phyloP scores from a whole-genome alignment of 331 rosid species.

The Saraca asoca region DNA sequence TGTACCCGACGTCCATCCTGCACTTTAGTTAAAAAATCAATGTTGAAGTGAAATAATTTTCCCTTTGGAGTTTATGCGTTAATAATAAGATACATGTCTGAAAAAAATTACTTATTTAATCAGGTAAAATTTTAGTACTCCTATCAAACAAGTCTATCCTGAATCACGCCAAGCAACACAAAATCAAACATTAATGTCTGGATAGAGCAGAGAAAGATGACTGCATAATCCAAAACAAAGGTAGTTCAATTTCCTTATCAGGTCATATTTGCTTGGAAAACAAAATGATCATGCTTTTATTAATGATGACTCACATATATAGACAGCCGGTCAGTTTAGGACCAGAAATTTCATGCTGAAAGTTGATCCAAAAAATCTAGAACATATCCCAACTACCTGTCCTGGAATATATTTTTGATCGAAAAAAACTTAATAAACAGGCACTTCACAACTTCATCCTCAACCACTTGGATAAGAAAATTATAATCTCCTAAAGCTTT shows the following conservation, averaged over 20 bases:
- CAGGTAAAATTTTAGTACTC: not conserved
- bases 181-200: not conserved
- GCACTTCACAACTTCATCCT: too few relatives aligned
- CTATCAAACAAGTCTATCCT: not conserved
- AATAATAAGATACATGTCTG: not conserved
- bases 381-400: too few relatives aligned
- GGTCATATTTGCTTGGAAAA: not conserved
- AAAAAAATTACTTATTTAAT: conserved; percentile 3
- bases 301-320: too few relatives aligned
- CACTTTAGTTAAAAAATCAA: conserved; percentile 20
- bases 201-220: conserved; percentile 9
- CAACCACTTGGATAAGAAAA: too few relatives aligned
- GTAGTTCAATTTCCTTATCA: not conserved
- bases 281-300: too few relatives aligned
- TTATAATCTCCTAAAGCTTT: not conserved
- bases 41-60: not conserved
- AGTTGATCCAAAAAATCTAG: too few relatives aligned
- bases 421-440: too few relatives aligned
- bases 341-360: too few relatives aligned
- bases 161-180: conserved; percentile 17
- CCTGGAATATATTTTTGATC: too few relatives aligned
- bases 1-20: conserved; percentile 90
- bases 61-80: not conserved
- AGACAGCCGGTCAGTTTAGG: too few relatives aligned
- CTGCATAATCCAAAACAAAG: conserved; percentile 18